A percentile compares a stretch with the other conserved stretches of the same genome.
phyloP scores from a whole-genome alignment of 2,329 filamentous ascomycete species.

The Calonectria ilicicola region DNA sequence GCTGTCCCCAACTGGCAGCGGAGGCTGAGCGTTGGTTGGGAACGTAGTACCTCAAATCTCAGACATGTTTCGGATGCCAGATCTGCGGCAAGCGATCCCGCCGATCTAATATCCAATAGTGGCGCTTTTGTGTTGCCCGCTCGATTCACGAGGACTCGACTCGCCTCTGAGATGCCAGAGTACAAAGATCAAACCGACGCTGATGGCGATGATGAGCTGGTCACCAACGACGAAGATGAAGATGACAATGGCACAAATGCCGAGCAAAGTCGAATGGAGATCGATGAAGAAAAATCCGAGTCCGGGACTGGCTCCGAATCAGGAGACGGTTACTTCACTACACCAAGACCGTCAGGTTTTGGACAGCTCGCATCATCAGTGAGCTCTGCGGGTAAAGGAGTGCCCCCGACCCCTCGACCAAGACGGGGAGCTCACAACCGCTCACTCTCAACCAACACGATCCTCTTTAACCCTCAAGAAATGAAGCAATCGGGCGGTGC shows the following conservation, averaged over 20 bases:
- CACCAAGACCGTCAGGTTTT: constrained; percentile 59
- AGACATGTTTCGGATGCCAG: constrained; percentile 67
- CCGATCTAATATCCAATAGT: constrained; percentile 69
- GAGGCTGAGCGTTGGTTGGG: constrained; percentile 65
- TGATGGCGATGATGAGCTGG: constrained; percentile 91
- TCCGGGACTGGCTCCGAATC: constrained; percentile 36
- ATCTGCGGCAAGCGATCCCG: constrained; percentile 73
- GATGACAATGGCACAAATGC: constrained; percentile 63
- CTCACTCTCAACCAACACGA: constrained; percentile 84
- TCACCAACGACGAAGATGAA: constrained; percentile 82
- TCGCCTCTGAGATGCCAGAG: constrained; percentile 47
- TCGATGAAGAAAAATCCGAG: constrained; percentile 37
- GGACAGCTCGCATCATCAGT: constrained; percentile 51
- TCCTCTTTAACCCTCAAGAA: constrained; percentile 81
- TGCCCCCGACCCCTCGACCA: constrained; percentile 48
- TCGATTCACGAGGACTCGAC: constrained; percentile 53
- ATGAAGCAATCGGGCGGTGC: constrained; percentile 51
- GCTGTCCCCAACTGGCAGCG: constrained; percentile 61
- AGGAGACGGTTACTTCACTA: constrained; percentile 67
- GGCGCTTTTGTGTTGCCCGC: constrained; percentile 48
- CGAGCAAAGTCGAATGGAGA: constrained; percentile 47
- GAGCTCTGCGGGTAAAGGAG: constrained; percentile 41
- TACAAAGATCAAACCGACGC: constrained; percentile 79
- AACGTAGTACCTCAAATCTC: constrained; percentile 57
- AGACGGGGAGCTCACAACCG: constrained; percentile 71